Base-by-base conservation (phyloP, 352 stramenopile species). In the Phytophthora europaea region DNA sequence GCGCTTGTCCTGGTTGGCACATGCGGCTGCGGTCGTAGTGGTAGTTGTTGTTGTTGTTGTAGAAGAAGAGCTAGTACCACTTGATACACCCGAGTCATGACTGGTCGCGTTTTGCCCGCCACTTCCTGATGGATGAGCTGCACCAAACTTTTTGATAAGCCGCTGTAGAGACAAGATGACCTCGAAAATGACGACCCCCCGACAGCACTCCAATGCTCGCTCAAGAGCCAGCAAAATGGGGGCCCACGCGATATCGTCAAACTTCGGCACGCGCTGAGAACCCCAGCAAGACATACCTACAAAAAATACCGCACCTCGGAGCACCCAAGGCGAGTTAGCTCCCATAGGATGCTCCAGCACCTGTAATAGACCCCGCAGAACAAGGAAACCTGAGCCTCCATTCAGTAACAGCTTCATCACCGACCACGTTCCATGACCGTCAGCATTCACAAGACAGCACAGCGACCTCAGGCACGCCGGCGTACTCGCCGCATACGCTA, bases 221-320 rank as follows among this genome's bases (percentile, higher is more conserved):
- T 94, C 86, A 38, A 96, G 76, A 12, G 87, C 83, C 23, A 93
- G 55, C 6, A 97, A 68, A 33, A 96, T 86, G 12, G 89, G 84
- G 3, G 79, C 79, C 87, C 88, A 95, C 60, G 87, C 85, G 60
- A 94, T 82, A 47, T 93, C 76, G 20, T 95, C 88, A 58, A 97
- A 84, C 60, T 81, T 87, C 5, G 78, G 69, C 0, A 96, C 79
- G 20, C 90, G 87, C 55, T 97, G 89, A 15, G 88, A 95, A 3
- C 90, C 90, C 90, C 90, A 97, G 38, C 87, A 94, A 16, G 89
- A 96, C 90, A 97, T 97, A 3, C 89, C 90, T 5, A 97, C 73
- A 66, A 95, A 97, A 72, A 96, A 97, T 13, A 97, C 88, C 0
- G 89, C 89, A 0, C 90, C 90, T 54, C 90, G 84, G 0, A 94